Conservation (phyloP, 169 alveolate genomes). For the Cryptosporidium baileyi region DNA sequence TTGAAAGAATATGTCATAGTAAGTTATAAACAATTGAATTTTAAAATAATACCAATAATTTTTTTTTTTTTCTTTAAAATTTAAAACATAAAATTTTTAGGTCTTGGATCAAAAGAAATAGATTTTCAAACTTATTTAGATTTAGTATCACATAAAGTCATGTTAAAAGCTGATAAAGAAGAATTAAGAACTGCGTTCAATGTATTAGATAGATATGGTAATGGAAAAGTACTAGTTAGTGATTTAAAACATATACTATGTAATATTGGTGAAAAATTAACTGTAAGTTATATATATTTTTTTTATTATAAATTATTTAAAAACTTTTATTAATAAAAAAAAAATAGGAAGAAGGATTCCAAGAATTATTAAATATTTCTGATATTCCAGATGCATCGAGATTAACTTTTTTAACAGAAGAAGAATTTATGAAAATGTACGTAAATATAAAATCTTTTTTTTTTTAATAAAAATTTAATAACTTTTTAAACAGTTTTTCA, state of each 20-base stretch:
- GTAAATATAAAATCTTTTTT: background rate
- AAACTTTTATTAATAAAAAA: too few relatives aligned
- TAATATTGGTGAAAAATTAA: conserved; percentile 33
- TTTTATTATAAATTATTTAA: background rate
- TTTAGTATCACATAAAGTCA: conserved; percentile 29
- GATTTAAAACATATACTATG: conserved; percentile 55
- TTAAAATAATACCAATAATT: background rate
- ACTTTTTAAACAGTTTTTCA: background rate
- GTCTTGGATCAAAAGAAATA: conserved; percentile 30
- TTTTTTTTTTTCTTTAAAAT: background rate
- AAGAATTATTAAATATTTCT: conserved; percentile 28
- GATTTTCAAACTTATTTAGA: conserved; percentile 52
- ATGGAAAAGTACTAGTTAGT: conserved; percentile 46
- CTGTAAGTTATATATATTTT: background rate
- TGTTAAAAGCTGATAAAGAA: conserved; percentile 44
- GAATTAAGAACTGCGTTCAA: conserved; percentile 44
- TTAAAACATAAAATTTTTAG: background rate
- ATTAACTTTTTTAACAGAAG: conserved; percentile 30
- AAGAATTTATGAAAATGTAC: conserved; percentile 54
- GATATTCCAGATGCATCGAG: conserved; percentile 46
- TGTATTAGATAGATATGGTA: conserved; percentile 49
- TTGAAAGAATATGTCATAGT: conserved; percentile 46
- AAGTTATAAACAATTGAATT: background rate
- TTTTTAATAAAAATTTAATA: background rate
- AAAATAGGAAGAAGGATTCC: conserved; percentile 49